Conservation (phyloP, 345 rosid species). For the Sisymbrium altissimum region DNA sequence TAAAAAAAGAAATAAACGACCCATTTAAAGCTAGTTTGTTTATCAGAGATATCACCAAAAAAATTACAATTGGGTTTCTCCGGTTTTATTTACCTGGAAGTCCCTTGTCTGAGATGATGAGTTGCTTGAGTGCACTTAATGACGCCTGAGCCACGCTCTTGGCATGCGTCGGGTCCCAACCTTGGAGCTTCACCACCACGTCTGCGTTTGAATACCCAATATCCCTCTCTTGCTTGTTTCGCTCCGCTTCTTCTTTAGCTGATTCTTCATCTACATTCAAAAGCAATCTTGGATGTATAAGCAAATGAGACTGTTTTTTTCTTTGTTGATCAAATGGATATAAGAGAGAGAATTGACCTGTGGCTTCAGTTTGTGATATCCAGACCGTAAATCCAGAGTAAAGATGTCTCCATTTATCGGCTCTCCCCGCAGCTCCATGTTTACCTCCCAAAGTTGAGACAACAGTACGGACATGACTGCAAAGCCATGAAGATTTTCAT, state of each 20-base stretch:
- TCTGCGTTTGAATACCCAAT: conserved; percentile 79
- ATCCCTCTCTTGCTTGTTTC: conserved; percentile 45
- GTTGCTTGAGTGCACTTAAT: conserved; percentile 78
- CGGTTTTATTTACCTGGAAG: conserved; percentile 61
- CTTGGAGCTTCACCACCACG: conserved; percentile 82
- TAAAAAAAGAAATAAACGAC: neutral
- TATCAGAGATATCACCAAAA: neutral
- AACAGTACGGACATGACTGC: conserved; percentile 85
- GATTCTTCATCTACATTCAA: conserved; percentile 58
- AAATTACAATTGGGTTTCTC: neutral
- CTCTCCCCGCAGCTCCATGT: conserved; percentile 66
- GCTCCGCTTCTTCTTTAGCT: conserved; percentile 74
- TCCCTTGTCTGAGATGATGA: conserved; percentile 66
- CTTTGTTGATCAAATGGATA: neutral
- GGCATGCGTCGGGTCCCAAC: conserved; percentile 74
- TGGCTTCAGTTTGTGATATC: conserved; percentile 79
- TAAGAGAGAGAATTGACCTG: conserved; percentile 39
- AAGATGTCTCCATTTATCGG: conserved; percentile 72
- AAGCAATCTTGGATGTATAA: neutral
- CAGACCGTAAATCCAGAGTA: conserved; percentile 84
- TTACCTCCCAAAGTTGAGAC: conserved; percentile 83
- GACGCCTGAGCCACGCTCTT: conserved; percentile 81
- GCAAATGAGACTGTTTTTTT: neutral
- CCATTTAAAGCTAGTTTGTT: neutral
- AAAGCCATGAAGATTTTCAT: neutral